Base-by-base conservation (phyloP, 768 basidiomycete genomes). In the Fomitopsis pulvina region DNA sequence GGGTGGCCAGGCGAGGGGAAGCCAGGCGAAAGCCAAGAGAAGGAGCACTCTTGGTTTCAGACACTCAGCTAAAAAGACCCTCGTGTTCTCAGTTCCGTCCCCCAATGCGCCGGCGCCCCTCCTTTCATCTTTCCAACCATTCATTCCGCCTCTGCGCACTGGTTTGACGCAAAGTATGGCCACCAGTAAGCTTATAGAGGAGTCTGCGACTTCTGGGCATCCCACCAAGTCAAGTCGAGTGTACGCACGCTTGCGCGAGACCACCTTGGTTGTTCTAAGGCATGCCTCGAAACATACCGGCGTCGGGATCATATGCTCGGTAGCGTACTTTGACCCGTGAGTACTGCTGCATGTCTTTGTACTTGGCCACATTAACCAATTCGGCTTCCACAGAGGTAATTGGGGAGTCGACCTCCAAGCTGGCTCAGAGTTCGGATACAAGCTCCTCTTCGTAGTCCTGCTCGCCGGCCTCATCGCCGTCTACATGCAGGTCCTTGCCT, bases 341-440 rank as follows among this genome's bases (percentile, higher is more conserved):
- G 34, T 37, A 18, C 34, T 37, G 4, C 14, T 6, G 14, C 6
- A 37, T 37, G 34, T 5, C 34, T 5, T 49, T 52, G 34, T 48
- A 5, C 43, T 4, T 26, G 16, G 16, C 29, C 10, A 12, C 30
- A 14, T 7, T 42, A n/a, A n/a, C n/a, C n/a, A n/a, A n/a, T n/a
- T n/a, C n/a, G n/a, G 32, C 5, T 32, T 47, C 16, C 38, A 16
- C 51, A 85, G 83, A 28, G 88, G 91, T 24, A 93, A 93, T 61
- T 92, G 91, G 92, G 80, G 85, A 22, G 90, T 92, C 6, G 92
- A 93, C 68, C 70, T 94, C 8, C 84, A 89, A 66, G 92, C 91
- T 0, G 92, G 92, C 2, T 87, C 87, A n/a, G 63, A 81, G 43
- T 94, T 78, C 62, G 92, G 94, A 0, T 95, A 95, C 66, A 78